Evolutionary conservation across 2,329 filamentous ascomycete genomes (phyloP).

Genomic region (Colletotrichum lupini): DNA sequence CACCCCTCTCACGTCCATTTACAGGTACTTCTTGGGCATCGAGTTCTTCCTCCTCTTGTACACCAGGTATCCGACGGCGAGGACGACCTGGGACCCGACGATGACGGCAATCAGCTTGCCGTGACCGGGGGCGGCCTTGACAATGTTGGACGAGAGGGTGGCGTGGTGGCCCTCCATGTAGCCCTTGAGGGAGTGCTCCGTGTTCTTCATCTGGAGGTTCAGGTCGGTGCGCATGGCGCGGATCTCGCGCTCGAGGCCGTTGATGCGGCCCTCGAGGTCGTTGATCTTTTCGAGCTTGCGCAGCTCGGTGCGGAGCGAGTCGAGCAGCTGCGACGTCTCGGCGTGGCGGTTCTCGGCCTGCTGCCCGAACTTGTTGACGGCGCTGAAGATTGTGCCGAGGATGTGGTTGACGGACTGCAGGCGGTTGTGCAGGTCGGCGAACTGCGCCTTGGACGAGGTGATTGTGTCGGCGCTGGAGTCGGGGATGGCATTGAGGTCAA

Average conservation of each 20-base stretch:
- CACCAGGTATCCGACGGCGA: constrained; percentile 75
- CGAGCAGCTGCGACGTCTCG: constrained; percentile 61
- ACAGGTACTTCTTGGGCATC: constrained; percentile 94
- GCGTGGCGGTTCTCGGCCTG: constrained; percentile 67
- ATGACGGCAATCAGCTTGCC: constrained; percentile 73
- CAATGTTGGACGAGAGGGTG: constrained; percentile 59
- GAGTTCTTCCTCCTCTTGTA: constrained; percentile 84
- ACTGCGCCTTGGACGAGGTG: constrained; percentile 70
- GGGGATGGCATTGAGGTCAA: constrained; percentile 53
- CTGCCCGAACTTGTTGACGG: constrained; percentile 62
- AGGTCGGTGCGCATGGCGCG: constrained; percentile 67
- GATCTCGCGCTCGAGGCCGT: constrained; percentile 68
- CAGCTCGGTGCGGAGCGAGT: constrained; percentile 59
- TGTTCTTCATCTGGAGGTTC: constrained; percentile 58
- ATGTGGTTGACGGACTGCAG: constrained; percentile 80
- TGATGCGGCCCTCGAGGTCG: constrained; percentile 56
- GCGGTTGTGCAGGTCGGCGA: constrained; percentile 86
- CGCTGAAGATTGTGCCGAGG: constrained; percentile 69
- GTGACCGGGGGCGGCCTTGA: constrained; percentile 61
- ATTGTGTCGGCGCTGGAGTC: constrained; percentile 61
- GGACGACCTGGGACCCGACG: constrained; percentile 77
- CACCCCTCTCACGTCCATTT: constrained; percentile 36
- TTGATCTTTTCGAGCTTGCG: constrained; percentile 55
- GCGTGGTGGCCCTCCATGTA: constrained; percentile 63
- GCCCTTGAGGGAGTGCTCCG: constrained; percentile 64